phyloP scores from a whole-genome alignment of 495 filamentous ascomycete genomes.

The Rusavskia elegans region DNA sequence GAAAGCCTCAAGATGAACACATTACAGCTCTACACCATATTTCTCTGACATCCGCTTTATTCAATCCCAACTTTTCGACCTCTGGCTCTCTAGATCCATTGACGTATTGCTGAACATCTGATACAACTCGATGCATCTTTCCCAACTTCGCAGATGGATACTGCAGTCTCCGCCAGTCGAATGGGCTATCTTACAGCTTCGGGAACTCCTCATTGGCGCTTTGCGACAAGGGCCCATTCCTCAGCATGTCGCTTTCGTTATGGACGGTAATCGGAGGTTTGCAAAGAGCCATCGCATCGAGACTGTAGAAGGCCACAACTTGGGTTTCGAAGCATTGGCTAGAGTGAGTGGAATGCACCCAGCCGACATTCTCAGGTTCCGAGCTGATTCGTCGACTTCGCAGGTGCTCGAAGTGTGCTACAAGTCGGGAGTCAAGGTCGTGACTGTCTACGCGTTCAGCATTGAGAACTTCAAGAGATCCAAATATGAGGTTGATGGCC shows the following conservation, averaged over 20 bases:
- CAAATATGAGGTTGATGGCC: slow-evolving; percentile 90
- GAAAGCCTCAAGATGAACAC: too few relatives aligned
- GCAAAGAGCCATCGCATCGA: slow-evolving; percentile 82
- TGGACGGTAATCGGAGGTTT: slow-evolving; percentile 94
- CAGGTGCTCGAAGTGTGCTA: slow-evolving; percentile 96
- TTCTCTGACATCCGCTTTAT: too few relatives aligned
- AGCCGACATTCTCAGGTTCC: neutral
- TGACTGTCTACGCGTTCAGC: slow-evolving; percentile 95
- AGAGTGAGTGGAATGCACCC: slow-evolving; percentile 19
- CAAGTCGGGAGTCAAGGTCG: slow-evolving; percentile 81
- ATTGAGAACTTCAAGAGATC: slow-evolving; percentile 98
- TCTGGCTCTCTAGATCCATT: too few relatives aligned
- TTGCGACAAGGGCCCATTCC: slow-evolving; percentile 82
- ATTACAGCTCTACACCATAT: too few relatives aligned
- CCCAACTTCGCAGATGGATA: slow-evolving; percentile 70
- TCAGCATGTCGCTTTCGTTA: slow-evolving; percentile 90
- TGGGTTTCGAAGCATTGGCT: slow-evolving; percentile 90
- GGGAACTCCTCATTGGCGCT: slow-evolving; percentile 72
- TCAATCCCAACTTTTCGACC: neutral
- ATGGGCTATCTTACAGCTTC: slow-evolving; percentile 55
- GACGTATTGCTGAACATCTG: neutral
- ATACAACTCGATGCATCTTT: slow-evolving; percentile 41
- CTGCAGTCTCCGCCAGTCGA: slow-evolving; percentile 77
- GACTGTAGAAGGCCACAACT: slow-evolving; percentile 90
- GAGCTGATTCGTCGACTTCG: neutral